phyloP scores from a whole-genome alignment of 2,329 filamentous ascomycete genomes.

The Cladosporium sp. region DNA sequence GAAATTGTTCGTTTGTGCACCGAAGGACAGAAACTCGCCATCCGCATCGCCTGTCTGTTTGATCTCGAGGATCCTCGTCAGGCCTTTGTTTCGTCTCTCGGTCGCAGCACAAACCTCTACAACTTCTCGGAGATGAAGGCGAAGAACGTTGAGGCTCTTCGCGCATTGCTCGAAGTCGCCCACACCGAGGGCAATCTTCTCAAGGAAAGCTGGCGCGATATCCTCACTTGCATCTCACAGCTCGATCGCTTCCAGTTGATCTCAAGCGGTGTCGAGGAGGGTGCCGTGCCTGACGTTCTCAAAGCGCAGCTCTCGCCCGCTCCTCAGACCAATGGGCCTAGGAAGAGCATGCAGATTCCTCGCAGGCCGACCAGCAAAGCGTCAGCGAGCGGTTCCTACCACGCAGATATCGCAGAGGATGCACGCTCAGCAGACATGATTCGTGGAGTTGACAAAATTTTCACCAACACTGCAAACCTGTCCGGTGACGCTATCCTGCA shows the following conservation, averaged over 20 bases:
- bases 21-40: conserved; percentile 90
- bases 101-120: conserved; percentile 91
- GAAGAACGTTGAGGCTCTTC: conserved; percentile 93
- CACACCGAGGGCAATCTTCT: conserved; percentile 88
- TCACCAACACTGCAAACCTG: conserved; percentile 90
- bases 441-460: conserved; percentile 89
- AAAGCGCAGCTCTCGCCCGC: conserved; percentile 48
- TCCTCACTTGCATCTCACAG: conserved; percentile 92
- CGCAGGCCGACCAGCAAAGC: conserved; percentile 46
- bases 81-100: conserved; percentile 88
- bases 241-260: conserved; percentile 93
- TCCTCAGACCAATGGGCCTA: conserved; percentile 16
- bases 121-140: conserved; percentile 92
- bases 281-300: conserved; percentile 84
- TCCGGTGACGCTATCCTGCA: conserved; percentile 92
- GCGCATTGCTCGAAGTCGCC: conserved; percentile 84
- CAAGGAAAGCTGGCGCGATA: conserved; percentile 88
- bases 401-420: conserved; percentile 81
- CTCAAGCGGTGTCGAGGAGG: conserved; percentile 90
- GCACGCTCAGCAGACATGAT: conserved; percentile 90
- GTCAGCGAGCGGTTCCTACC: conserved; percentile 45
- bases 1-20: conserved; percentile 90
- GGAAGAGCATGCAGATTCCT: conserved; percentile 51
- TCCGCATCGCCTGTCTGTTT: conserved; percentile 88
- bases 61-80: conserved; percentile 89